Evolutionary conservation across 1,139 yeast species (phyloP), one percentile per base, ranked within the genome.

Genomic region (Kodamaea sp.): DNA sequence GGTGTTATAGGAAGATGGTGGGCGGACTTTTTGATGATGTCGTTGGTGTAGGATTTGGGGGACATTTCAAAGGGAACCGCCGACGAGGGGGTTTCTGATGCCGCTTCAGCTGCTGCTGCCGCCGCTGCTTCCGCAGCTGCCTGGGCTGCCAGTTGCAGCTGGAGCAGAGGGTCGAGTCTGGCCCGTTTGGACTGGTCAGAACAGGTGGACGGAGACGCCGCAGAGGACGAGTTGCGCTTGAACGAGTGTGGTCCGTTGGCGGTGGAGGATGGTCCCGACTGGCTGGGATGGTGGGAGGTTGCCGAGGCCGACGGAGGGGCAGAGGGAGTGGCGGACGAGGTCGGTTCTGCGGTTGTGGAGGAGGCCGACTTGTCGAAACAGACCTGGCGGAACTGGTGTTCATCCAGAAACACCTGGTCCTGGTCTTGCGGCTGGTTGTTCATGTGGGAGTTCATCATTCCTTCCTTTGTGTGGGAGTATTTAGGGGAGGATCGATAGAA

Each of bases 301-400:
- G 35, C 26, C 16, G 34, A 31, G 3, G 43, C 9, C 7, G 43
- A 11, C 7, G 39, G 32, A 15, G 44, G 23, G 11, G 44, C 29
- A 5, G 40, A 36, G 7, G 39, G 18, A 22, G 29, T 28, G 10
- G 42, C 38, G 12, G 30, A 35, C 35, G 25, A 23, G 29, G 35
- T 29, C 37, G 44, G 49, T 39, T 39, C 35, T 33, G 46, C 28
- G 48, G 36, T 29, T 5, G 37, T 26, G 15, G 41, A 46, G 27
- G 40, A 43, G 23, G 48, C 51, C 24, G 44, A 44, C 41, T 51
- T 44, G 38, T 54, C 57, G 38, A 64, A 63, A 41, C 64, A 63
- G 22, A 64, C 69, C 32, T 57, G 62, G 37, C 70, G 55, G 43
- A 64, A 62, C 44, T 55, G 61, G 28, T 53, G 61, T 26, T 57